Percentiles rank a stretch among this genome's conserved stretches.
Conservation (phyloP, 192 early-diverging fungal genomes). For the Diversispora epigaea region DNA sequence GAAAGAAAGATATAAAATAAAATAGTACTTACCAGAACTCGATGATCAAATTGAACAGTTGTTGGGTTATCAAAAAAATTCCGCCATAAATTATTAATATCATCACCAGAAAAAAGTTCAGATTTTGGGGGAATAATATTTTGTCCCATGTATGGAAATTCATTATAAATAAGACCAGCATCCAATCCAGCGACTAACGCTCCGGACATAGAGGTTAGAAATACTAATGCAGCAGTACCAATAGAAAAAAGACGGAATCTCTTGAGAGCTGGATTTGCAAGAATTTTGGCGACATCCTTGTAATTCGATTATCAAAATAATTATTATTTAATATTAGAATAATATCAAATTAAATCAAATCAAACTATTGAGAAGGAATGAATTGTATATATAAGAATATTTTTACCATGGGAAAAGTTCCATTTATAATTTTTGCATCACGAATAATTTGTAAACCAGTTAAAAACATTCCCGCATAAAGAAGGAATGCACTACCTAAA, state of each 20-base stretch:
- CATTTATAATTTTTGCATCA: slow-evolving; percentile 59
- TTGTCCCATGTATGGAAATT: slow-evolving; percentile 93
- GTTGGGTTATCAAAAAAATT: slow-evolving; percentile 94
- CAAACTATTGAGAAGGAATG: not conserved
- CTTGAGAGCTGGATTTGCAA: slow-evolving; percentile 61
- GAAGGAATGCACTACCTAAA: slow-evolving; percentile 81
- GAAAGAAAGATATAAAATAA: not conserved
- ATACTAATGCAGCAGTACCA: slow-evolving; percentile 66
- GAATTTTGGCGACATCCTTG: slow-evolving; percentile 38
- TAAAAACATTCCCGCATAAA: slow-evolving; percentile 79
- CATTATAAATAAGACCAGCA: slow-evolving; percentile 95
- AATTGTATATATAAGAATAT: not conserved
- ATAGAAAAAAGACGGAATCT: slow-evolving; percentile 62
- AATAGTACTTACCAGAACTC: slow-evolving; percentile 65
- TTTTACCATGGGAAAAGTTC: slow-evolving; percentile 41
- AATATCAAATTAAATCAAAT: too few species aligned
- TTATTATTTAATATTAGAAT: too few species aligned
- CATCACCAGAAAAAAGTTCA: slow-evolving; percentile 61
- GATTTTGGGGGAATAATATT: slow-evolving; percentile 72
- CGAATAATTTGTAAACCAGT: slow-evolving; percentile 80
- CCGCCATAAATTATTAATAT: slow-evolving; percentile 67
- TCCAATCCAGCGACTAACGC: slow-evolving; percentile 96
- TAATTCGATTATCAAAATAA: too few species aligned
- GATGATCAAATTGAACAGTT: slow-evolving; percentile 94
- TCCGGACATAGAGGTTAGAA: slow-evolving; percentile 86